Percentiles rank a stretch among this genome's conserved stretches.
These are phyloP conservation scores for Sanghuangporus sanghuang DNA, from an alignment of 1,284 basidiomycete species.

Conservation along the genomic window DNA sequence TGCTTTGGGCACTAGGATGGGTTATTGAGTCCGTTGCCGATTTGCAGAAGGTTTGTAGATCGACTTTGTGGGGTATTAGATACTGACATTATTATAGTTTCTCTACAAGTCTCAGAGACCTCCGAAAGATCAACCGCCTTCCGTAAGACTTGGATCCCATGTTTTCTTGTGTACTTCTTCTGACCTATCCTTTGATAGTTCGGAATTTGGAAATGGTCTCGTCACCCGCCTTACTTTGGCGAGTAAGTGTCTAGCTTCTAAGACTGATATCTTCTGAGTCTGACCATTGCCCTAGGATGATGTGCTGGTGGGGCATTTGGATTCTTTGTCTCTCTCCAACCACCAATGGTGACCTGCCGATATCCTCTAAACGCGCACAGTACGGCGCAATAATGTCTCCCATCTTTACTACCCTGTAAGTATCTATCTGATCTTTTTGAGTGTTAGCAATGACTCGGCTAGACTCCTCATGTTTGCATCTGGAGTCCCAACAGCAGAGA, in stretches of 20 bases:
- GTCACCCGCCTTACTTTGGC: constrained; percentile 74
- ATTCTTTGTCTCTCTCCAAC: constrained; percentile 56
- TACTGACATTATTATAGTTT: constrained; percentile 33
- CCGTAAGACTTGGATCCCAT: constrained; percentile 27
- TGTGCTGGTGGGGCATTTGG: constrained; percentile 75
- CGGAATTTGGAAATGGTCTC: constrained; percentile 57
- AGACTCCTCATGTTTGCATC: constrained; percentile 65
- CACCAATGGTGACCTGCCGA: constrained; percentile 37
- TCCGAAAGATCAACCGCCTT: constrained; percentile 47
- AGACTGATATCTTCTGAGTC: neutral
- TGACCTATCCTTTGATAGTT: constrained; percentile 27
- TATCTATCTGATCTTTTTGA: constrained; percentile 4
- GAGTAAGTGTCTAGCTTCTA: constrained; percentile 42
- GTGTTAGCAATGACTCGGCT: neutral
- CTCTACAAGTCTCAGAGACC: constrained; percentile 48
- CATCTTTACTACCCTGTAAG: constrained; percentile 60
- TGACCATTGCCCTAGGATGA: constrained; percentile 38
- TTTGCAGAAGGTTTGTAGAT: constrained; percentile 49
- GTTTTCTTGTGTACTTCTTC: neutral
- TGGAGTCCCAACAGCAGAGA: constrained; percentile 70
- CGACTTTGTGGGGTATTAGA: neutral
- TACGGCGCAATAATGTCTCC: constrained; percentile 59
- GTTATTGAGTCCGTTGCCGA: constrained; percentile 58
- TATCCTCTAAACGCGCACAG: constrained; percentile 45
- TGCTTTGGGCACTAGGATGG: constrained; percentile 63